A percentile compares a stretch with the other conserved stretches of the same genome.
Evolutionary conservation across 805 yeast species (phyloP).

Genomic region (Candida oleophila): DNA sequence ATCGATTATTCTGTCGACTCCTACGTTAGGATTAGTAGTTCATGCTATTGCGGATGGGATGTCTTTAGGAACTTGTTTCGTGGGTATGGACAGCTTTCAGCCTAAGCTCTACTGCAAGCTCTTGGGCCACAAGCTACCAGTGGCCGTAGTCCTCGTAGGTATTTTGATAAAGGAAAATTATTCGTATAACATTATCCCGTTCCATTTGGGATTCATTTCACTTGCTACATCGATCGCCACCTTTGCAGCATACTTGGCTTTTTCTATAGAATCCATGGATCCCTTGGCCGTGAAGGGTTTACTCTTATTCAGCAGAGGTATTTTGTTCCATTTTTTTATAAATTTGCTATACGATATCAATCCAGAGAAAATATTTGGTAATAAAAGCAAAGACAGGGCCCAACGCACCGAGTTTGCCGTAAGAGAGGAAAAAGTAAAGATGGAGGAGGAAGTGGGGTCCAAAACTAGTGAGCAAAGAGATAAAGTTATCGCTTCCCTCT

Average conservation of each 20-base stretch:
- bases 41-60: constrained; percentile 76
- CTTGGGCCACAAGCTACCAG: constrained; percentile 71
- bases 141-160: constrained; percentile 65
- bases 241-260: constrained; percentile 43
- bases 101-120: constrained; percentile 42
- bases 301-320: constrained; percentile 66
- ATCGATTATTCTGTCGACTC: constrained; percentile 41
- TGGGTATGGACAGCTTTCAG: constrained; percentile 46
- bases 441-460: not conserved
- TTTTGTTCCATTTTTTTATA: constrained; percentile 68
- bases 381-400: constrained; percentile 5
- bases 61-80: constrained; percentile 62
- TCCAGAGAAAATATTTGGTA: not conserved
- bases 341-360: constrained; percentile 51
- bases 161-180: constrained; percentile 45
- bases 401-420: not conserved
- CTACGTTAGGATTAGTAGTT: constrained; percentile 60
- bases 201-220: constrained; percentile 55
- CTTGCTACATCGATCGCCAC: constrained; percentile 63
- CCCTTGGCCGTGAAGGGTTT: constrained; percentile 48
- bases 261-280: constrained; percentile 27
- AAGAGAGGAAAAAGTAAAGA: constrained; percentile 5
- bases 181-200: constrained; percentile 27
- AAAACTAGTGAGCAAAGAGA: constrained; percentile 7
- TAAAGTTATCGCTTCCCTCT: constrained; percentile 16